These are phyloP conservation scores for Penicillium sp. DNA, from an alignment of 2,329 filamentous ascomycete species.

Conservation along the genomic window DNA sequence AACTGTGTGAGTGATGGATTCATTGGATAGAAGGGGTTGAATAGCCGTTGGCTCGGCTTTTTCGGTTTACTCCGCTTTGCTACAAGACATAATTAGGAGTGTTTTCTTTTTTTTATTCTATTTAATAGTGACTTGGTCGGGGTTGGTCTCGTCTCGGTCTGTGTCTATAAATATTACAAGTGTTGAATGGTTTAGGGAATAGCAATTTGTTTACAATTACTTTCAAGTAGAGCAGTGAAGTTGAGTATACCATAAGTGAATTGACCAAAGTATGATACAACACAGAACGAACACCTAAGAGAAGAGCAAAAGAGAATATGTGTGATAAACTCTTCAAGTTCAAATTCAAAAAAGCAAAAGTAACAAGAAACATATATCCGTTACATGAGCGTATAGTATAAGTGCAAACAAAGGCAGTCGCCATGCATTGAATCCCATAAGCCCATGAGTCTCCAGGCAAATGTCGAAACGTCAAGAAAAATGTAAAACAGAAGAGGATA, in stretches of 20 bases:
- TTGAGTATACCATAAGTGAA: background rate
- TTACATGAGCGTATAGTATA: constrained; percentile 1
- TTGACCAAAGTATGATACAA: background rate
- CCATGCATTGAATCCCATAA: constrained; percentile 5
- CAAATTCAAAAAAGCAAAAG: background rate
- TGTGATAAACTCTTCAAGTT: background rate
- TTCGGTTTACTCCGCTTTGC: background rate
- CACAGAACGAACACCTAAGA: background rate
- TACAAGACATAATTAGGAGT: background rate
- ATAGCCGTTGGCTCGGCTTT: background rate
- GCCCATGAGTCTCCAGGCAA: background rate
- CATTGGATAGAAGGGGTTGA: background rate
- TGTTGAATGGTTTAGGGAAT: background rate
- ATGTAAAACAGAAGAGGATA: constrained; percentile 4
- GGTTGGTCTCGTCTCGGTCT: background rate
- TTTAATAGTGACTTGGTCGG: background rate
- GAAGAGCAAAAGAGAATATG: background rate
- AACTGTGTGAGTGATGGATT: background rate
- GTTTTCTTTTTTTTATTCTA: background rate
- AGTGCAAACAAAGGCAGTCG: constrained; percentile 1
- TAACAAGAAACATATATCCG: constrained; percentile 7
- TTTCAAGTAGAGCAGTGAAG: background rate
- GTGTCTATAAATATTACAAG: background rate
- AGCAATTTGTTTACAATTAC: background rate
- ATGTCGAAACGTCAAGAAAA: background rate